A percentile compares a stretch with the other conserved stretches of the same genome.
These are phyloP conservation scores for Albifimbria verrucaria DNA, from an alignment of 2,329 filamentous ascomycete genomes.

Conservation along the genomic window DNA sequence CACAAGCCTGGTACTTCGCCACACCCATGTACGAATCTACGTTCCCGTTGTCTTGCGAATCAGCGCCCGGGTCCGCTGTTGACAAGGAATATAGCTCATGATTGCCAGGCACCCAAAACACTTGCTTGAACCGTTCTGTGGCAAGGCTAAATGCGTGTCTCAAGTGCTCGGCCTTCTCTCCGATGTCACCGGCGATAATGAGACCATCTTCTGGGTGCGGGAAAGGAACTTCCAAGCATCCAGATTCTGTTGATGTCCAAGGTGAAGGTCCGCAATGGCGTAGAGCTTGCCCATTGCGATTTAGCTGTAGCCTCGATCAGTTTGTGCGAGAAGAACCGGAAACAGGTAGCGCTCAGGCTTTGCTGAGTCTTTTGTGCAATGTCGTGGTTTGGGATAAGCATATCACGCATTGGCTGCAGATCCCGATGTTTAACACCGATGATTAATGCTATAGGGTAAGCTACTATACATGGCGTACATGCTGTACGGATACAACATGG, in stretches of 20 bases:
- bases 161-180: slow-evolving; percentile 32
- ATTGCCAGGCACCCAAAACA: slow-evolving; percentile 57
- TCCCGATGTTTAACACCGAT: too few relatives aligned
- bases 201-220: slow-evolving; percentile 32
- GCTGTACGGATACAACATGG: too few relatives aligned
- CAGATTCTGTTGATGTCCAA: slow-evolving; percentile 29
- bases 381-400: too few relatives aligned
- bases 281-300: slow-evolving; percentile 20
- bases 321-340: too few relatives aligned
- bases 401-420: too few relatives aligned
- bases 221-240: slow-evolving; percentile 23
- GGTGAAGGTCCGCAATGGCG: slow-evolving; percentile 34
- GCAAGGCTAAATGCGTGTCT: slow-evolving; percentile 27
- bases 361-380: too few relatives aligned
- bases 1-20: slow-evolving; percentile 52
- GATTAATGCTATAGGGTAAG: too few relatives aligned
- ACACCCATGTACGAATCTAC: slow-evolving; percentile 33
- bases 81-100: slow-evolving; percentile 55
- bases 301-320: slow-evolving; percentile 6
- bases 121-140: slow-evolving; percentile 27
- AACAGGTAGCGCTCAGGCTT: too few relatives aligned
- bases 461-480: too few relatives aligned
- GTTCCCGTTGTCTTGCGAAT: slow-evolving; percentile 13
- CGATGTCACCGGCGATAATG: slow-evolving; percentile 33
- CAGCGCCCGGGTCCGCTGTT: slow-evolving; percentile 12